phyloP scores from a whole-genome alignment of 768 basidiomycete genomes.

The Amanita thiersii region DNA sequence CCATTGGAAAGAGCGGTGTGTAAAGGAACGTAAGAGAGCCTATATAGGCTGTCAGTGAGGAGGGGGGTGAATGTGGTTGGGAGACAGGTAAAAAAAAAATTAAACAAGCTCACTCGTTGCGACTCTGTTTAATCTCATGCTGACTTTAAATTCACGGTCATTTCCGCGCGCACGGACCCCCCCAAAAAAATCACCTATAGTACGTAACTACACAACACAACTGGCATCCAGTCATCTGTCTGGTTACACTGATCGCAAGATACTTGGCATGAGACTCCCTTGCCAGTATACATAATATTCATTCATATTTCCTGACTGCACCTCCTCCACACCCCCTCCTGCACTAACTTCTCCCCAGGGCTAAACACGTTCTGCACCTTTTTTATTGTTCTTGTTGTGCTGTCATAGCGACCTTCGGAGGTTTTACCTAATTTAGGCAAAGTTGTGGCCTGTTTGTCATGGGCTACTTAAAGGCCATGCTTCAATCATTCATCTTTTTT shows the following conservation, averaged over 20 bases:
- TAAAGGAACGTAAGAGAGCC: constrained; percentile 12
- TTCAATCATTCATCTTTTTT: constrained; percentile 27
- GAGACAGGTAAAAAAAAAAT: constrained; percentile 9
- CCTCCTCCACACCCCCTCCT: too few relatives aligned
- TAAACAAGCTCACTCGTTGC: constrained; percentile 3
- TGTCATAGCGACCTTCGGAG: constrained; percentile 37
- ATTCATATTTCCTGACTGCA: too few relatives aligned
- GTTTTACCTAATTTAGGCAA: constrained; percentile 17
- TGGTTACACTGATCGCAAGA: too few relatives aligned
- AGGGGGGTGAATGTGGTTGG: constrained; percentile 14
- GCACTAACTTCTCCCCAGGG: too few relatives aligned
- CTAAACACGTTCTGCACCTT: too few relatives aligned
- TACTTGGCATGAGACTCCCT: too few relatives aligned
- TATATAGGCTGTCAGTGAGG: constrained; percentile 8
- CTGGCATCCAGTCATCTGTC: too few relatives aligned
- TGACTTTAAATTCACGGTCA: constrained; percentile 8
- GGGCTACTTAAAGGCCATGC: constrained; percentile 22
- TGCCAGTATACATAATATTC: too few relatives aligned
- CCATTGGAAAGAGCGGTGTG: constrained; percentile 25
- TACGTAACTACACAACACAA: not conserved
- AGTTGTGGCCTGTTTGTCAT: constrained; percentile 30
- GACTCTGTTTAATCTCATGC: not conserved
- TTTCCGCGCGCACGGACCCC: constrained; percentile 11
- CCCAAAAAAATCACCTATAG: not conserved
- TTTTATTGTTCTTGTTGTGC: too few relatives aligned